Conservation (phyloP, 2,329 filamentous ascomycete species). For the Hypoxylon sp. region DNA sequence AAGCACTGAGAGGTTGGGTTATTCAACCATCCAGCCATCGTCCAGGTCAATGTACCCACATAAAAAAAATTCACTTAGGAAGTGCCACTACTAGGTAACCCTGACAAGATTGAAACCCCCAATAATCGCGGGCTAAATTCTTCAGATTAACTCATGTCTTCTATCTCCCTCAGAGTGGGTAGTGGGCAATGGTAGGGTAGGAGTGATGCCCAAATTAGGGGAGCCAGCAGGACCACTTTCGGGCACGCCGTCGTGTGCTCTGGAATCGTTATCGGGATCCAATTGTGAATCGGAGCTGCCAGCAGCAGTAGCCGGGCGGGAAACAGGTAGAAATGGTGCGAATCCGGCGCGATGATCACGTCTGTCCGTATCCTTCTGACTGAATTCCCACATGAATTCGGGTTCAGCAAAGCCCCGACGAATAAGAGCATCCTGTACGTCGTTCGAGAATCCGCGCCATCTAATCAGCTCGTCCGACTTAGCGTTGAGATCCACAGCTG, state of each 20-base stretch:
- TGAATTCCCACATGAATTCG: conserved; percentile 20
- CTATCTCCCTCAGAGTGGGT: not conserved
- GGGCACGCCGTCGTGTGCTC: not conserved
- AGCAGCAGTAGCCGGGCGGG: not conserved
- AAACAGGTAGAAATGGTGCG: not conserved
- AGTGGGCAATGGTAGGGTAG: not conserved
- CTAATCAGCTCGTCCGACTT: conserved; percentile 28
- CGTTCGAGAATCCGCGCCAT: conserved; percentile 25
- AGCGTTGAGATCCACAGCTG: conserved; percentile 3
- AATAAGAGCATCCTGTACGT: conserved; percentile 23
- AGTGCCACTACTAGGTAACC: not conserved
- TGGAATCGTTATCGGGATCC: not conserved
- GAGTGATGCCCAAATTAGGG: not conserved
- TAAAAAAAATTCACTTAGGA: not conserved
- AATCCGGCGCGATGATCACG: not conserved
- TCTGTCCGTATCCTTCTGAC: conserved; percentile 9
- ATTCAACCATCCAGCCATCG: not conserved
- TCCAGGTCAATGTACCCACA: not conserved
- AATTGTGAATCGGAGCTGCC: not conserved
- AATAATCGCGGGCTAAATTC: not conserved
- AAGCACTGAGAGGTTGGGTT: not conserved
- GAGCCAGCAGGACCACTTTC: not conserved
- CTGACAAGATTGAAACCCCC: not conserved
- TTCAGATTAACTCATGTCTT: conserved; percentile 1
- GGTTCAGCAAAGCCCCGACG: conserved; percentile 27